Conservation (phyloP, 495 filamentous ascomycete species). For the Xylaria castorea region DNA sequence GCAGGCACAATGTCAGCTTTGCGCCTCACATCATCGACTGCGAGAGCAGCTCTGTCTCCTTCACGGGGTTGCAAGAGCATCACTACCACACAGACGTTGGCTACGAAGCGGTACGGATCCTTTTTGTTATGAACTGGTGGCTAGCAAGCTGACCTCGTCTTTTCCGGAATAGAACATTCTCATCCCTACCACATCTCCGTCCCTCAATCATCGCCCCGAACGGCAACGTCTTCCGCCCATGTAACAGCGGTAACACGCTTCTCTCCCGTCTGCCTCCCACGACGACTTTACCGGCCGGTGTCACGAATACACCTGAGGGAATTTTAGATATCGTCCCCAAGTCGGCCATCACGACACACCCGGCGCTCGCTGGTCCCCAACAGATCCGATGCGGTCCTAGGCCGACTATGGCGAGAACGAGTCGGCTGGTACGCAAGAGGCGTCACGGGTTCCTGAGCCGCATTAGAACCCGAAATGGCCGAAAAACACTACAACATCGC, state of each 20-base stretch:
- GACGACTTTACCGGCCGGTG: slow-evolving; percentile 19
- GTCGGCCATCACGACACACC: slow-evolving; percentile 46
- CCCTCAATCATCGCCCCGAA: slow-evolving; percentile 39
- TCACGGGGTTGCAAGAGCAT: slow-evolving; percentile 10
- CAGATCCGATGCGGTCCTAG: slow-evolving; percentile 57
- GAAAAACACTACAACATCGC: slow-evolving; percentile 47
- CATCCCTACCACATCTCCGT: slow-evolving; percentile 49
- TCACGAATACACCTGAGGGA: slow-evolving; percentile 21
- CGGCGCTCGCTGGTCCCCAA: slow-evolving; percentile 43
- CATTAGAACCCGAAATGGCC: slow-evolving; percentile 45
- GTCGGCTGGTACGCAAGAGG: slow-evolving; percentile 56
- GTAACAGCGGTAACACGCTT: slow-evolving; percentile 20
- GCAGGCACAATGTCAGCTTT: slow-evolving; percentile 20
- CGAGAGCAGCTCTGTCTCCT: slow-evolving; percentile 22
- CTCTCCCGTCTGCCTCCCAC: slow-evolving; percentile 28
- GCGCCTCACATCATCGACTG: slow-evolving; percentile 19
- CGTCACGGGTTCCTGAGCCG: slow-evolving; percentile 55
- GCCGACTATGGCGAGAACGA: slow-evolving; percentile 49
- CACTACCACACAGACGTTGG: slow-evolving; percentile 11
- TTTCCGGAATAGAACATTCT: slow-evolving; percentile 42
- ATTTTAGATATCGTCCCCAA: slow-evolving; percentile 48
- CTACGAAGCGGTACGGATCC: slow-evolving; percentile 26
- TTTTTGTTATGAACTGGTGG: too few species aligned
- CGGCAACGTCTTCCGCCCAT: slow-evolving; percentile 40
- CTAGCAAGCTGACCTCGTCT: background rate